Evolutionary conservation across 1,284 basidiomycete species (phyloP).

Genomic region (Cryptococcus maquisensis): DNA sequence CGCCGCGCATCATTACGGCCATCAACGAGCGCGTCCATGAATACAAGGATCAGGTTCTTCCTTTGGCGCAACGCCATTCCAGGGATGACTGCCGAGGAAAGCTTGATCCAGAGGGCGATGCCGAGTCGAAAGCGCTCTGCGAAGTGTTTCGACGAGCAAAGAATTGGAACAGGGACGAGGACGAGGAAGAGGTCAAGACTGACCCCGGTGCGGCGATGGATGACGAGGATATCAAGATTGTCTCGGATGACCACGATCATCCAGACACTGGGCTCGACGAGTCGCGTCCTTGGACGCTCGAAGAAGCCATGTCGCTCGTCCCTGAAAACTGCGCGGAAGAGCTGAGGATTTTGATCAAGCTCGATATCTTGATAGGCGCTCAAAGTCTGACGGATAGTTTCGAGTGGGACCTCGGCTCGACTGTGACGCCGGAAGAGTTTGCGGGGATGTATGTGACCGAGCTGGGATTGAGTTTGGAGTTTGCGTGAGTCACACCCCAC

Average conservation of each 20-base stretch:
- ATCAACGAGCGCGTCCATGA: slow-evolving; percentile 84
- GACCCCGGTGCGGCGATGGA: slow-evolving; percentile 26
- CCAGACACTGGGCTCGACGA: slow-evolving; percentile 35
- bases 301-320: slow-evolving; percentile 39
- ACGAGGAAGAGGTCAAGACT: slow-evolving; percentile 32
- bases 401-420: slow-evolving; percentile 88
- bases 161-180: slow-evolving; percentile 13
- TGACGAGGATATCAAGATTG: slow-evolving; percentile 19
- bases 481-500: slow-evolving; percentile 60
- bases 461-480: slow-evolving; percentile 86
- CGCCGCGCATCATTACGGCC: slow-evolving; percentile 68
- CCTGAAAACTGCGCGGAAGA: slow-evolving; percentile 62
- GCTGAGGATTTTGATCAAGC: slow-evolving; percentile 86
- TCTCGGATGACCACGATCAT: slow-evolving; percentile 22
- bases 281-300: slow-evolving; percentile 39
- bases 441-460: slow-evolving; percentile 83
- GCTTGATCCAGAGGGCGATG: slow-evolving; percentile 29
- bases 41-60: slow-evolving; percentile 43
- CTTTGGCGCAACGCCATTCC: slow-evolving; percentile 14
- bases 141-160: slow-evolving; percentile 29
- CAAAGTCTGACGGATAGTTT: slow-evolving; percentile 96
- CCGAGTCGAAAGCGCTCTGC: slow-evolving; percentile 19
- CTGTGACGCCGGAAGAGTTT: slow-evolving; percentile 85
- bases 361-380: slow-evolving; percentile 92
- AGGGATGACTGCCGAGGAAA: slow-evolving; percentile 17